Percentiles rank a stretch among this genome's conserved stretches.
phyloP scores from a whole-genome alignment of 148 eudicot genomes.

The Vaccinium vitisidaea region DNA sequence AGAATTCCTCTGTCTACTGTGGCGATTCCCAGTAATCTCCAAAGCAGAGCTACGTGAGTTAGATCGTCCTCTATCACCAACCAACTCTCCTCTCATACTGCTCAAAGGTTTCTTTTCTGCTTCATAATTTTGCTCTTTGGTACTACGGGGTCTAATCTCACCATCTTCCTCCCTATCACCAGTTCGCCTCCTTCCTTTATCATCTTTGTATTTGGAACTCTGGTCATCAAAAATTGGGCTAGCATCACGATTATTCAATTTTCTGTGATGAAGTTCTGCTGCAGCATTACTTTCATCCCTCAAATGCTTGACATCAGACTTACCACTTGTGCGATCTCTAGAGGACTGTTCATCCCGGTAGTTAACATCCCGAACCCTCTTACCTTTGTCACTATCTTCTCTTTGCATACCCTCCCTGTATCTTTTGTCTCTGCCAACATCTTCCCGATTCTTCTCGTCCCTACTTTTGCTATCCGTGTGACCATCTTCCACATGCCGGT shows the following conservation, averaged over 20 bases:
- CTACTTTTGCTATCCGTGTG: conserved; percentile 24
- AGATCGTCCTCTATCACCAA: conserved; percentile 64
- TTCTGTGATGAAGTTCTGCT: conserved; percentile 52
- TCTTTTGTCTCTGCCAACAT: conserved; percentile 42
- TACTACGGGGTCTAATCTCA: conserved; percentile 50
- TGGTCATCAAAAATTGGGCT: conserved; percentile 61
- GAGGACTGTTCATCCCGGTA: conserved; percentile 50
- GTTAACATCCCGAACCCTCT: conserved; percentile 36
- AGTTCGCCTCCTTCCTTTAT: conserved; percentile 64
- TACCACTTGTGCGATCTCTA: conserved; percentile 47
- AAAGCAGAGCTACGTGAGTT: conserved; percentile 45
- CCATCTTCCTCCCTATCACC: conserved; percentile 57
- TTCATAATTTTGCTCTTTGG: conserved; percentile 37
- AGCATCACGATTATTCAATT: conserved; percentile 53
- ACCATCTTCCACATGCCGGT: conserved; percentile 28
- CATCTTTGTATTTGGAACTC: conserved; percentile 61
- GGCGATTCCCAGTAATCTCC: conserved; percentile 50
- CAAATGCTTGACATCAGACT: conserved; percentile 54
- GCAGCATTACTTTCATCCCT: conserved; percentile 56
- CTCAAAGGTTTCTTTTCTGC: conserved; percentile 35
- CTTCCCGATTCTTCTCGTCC: conserved; percentile 34
- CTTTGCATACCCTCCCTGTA: conserved; percentile 49
- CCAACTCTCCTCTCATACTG: conserved; percentile 38
- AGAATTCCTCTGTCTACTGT: conserved; percentile 56
- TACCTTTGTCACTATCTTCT: conserved; percentile 36